Evolutionary conservation across 768 basidiomycete species (phyloP).

Genomic region (Suillus subaureus): DNA sequence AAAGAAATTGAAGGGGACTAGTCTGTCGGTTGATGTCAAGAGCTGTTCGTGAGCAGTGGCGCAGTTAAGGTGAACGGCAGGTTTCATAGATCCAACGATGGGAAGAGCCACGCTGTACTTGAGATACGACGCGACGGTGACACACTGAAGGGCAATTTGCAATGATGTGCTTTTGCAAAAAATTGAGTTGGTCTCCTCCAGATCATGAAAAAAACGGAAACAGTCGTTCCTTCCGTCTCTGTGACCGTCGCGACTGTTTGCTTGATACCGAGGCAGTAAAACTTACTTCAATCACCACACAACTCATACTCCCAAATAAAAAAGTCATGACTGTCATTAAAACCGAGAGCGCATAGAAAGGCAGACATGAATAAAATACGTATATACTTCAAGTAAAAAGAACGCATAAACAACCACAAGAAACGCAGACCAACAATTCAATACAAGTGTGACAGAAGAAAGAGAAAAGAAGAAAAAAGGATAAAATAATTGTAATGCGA

Average conservation of each 20-base stretch:
- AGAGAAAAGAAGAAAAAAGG: neutral
- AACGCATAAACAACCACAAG: slow-evolving; percentile 29
- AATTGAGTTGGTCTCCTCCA: too few species aligned
- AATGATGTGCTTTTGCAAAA: too few species aligned
- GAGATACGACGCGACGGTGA: neutral
- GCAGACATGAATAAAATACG: slow-evolving; percentile 20
- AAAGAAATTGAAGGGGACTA: too few species aligned
- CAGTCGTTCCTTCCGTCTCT: neutral
- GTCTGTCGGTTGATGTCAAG: too few species aligned
- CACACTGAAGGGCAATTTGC: neutral
- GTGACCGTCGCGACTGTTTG: too few species aligned
- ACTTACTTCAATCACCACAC: too few species aligned
- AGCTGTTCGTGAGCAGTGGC: too few species aligned
- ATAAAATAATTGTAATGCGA: slow-evolving; percentile 10
- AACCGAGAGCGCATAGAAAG: slow-evolving; percentile 8
- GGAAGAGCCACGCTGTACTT: neutral
- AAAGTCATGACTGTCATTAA: slow-evolving; percentile 9
- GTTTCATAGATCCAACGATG: neutral
- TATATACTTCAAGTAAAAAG: slow-evolving; percentile 15
- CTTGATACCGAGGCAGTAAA: too few species aligned
- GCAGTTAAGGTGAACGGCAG: neutral
- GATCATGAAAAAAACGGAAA: neutral
- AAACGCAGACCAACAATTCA: neutral
- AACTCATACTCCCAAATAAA: neutral
- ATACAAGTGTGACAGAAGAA: neutral